phyloP scores from a whole-genome alignment of 345 rosid species.

The Aethionema arabicum region DNA sequence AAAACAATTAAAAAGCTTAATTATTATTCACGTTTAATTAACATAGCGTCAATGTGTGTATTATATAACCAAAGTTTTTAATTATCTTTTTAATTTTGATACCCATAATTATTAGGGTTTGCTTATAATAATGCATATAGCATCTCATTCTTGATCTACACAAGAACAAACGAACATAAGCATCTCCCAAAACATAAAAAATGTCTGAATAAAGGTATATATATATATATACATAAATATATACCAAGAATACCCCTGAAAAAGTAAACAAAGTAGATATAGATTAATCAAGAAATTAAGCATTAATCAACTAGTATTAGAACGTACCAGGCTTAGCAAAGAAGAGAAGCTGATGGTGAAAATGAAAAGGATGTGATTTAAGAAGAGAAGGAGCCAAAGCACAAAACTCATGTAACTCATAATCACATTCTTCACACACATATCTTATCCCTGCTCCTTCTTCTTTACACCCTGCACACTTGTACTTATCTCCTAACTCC shows the following conservation, averaged over 20 bases:
- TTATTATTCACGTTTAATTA: no score
- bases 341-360: constrained; percentile 61
- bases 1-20: no score
- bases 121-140: background rate
- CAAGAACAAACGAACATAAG: no score
- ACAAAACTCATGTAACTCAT: constrained; percentile 83
- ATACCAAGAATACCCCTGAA: background rate
- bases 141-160: no score
- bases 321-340: constrained; percentile 57
- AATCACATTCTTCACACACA: constrained; percentile 70
- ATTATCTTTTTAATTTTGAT: no score
- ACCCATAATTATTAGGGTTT: background rate
- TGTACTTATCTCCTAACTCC: constrained; percentile 55
- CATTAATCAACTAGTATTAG: background rate
- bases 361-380: constrained; percentile 65
- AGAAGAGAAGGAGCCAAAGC: constrained; percentile 58
- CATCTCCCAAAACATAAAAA: no score
- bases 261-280: background rate
- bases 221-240: background rate
- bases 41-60: background rate
- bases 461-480: constrained; percentile 76
- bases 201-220: no score
- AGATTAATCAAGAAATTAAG: background rate
- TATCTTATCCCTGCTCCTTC: constrained; percentile 72
- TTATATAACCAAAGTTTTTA: no score